Base-by-base conservation (phyloP, 1,284 basidiomycete genomes). In the Papiliotrema nemorosa region DNA sequence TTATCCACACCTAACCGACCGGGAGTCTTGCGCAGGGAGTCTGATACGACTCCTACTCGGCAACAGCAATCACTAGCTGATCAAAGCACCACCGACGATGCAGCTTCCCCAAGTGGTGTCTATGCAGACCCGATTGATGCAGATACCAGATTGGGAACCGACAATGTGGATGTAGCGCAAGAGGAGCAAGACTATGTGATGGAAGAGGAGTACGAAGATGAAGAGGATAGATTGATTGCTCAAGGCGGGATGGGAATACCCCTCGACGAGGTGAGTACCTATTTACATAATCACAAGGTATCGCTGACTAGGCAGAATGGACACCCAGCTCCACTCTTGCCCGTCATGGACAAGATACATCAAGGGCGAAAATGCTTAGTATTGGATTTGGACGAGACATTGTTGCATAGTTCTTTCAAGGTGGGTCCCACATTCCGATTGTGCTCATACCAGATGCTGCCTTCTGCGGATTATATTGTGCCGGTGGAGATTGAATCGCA, bases 401-500 rank as follows among this genome's bases (percentile, higher is more conserved):
- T 97, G 29, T 85, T 97, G 20, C 94, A 97, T 76, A 88, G 86
- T 69, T 89, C 87, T 69, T 90, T 92, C 80, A 91, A 90, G 81
- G 89, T 88, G 52, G 37, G 78, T 62, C 58, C 47, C 46, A 47
- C 47, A 44, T 48, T 42, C 14, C 27, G 21, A 13, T 38, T 29
- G n/a, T 21, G 45, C 43, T 51, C 33, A 50, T 16, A 20, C 12
- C 69, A 94, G 91, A 88, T 92, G 60, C 90, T 97, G 66, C 89
- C 87, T 58, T 86, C 91, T 63, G 91, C 94, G 33, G 96, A 98
- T 77, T 99, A 93, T 73, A 89, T 98, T 56, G 94, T 98, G 0
- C 96, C 96, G 1, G 94, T 98, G 42, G 96, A 98, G 76, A 99
- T 99, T 59, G 96, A 99, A 70, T 92, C 90, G 57, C 86, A 94